Evolutionary conservation across 768 basidiomycete genomes (phyloP).

Genomic region (Tulasnella sp.): DNA sequence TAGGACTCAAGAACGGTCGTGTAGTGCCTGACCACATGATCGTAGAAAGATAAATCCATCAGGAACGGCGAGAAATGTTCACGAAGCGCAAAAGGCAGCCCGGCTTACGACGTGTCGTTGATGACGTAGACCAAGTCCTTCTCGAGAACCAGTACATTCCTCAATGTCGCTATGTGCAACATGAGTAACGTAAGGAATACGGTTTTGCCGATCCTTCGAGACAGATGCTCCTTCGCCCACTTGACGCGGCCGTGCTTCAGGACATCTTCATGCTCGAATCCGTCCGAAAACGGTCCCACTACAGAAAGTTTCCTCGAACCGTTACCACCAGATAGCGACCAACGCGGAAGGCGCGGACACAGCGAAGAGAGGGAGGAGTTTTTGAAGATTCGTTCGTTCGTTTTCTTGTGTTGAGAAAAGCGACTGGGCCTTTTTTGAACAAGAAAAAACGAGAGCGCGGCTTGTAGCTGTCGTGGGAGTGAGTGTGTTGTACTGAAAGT

Average conservation of each 20-base stretch:
- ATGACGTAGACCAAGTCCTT: slow-evolving; percentile 57
- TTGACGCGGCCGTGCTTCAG: no score
- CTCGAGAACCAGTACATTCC: slow-evolving; percentile 30
- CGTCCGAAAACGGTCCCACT: no score
- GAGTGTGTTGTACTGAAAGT: no score
- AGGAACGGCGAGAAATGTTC: no score
- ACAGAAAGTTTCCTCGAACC: neutral
- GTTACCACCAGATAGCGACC: neutral
- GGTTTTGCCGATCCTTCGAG: no score
- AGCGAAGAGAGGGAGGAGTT: neutral
- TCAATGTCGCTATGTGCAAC: no score
- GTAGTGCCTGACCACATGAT: slow-evolving; percentile 54
- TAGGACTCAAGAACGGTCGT: slow-evolving; percentile 44
- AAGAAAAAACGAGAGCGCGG: neutral
- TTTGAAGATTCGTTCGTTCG: neutral
- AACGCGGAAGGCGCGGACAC: neutral
- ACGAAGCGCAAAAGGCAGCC: neutral
- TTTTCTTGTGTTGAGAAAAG: no score
- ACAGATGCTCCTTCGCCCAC: no score
- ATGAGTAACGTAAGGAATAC: no score
- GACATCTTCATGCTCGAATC: no score
- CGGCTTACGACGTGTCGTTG: slow-evolving; percentile 36
- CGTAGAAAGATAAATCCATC: neutral
- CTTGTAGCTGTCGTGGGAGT: no score
- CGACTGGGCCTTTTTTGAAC: no score